Base-by-base conservation (phyloP, 23 red algal genomes). In the Gracilaria gracilis region DNA sequence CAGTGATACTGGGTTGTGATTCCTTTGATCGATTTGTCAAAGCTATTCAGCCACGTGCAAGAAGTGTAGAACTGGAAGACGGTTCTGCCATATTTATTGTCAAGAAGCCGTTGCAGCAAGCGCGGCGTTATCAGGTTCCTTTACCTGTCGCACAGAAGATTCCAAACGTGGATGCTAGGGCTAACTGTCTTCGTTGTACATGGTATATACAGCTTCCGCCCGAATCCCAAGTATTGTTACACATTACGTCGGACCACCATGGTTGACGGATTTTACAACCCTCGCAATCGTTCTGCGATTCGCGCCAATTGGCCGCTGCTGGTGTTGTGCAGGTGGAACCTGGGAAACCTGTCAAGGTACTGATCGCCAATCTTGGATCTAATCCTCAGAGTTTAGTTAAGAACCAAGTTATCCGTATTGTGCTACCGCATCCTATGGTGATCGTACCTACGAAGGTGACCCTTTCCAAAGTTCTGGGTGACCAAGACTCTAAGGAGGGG, bases 391-490 rank as follows among this genome's bases (percentile, higher is more conserved):
- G 57, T 25, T 32, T 67, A 6, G 23, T 21, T 9, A 84, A 64
- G 27, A 37, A 42, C n/a, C 81, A 67, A 42, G 57, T 84, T 25
- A 9, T 84, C 11, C 20, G 53, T 24, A 12, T 29, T 0, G 61
- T 65, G 5, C 37, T 86, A 14, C 82, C 65, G 9, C 65, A 86
- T n/a, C 65, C 36, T 17, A 69, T 17, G n/a, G 57, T 65, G 7
- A 11, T 70, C 8, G 35, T 86, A 4, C 35, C 34, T 13, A 70
- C 37, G 20, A 66, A 23, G n/a, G 50, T 54, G 27, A 2, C 40
- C 8, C 27, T 70, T 11, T 19, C 59, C 14, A 65, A 86, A 50
- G 64, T 86, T 39, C 32, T 86, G n/a, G 82, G 59, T 11, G 42
- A 7, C 42, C 42, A 7, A 46, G 42, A 46, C 5, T 11, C 42